Evolutionary conservation across 345 rosid genomes (phyloP), one percentile per base, ranked within the genome.

Genomic region (Linum tenue): DNA sequence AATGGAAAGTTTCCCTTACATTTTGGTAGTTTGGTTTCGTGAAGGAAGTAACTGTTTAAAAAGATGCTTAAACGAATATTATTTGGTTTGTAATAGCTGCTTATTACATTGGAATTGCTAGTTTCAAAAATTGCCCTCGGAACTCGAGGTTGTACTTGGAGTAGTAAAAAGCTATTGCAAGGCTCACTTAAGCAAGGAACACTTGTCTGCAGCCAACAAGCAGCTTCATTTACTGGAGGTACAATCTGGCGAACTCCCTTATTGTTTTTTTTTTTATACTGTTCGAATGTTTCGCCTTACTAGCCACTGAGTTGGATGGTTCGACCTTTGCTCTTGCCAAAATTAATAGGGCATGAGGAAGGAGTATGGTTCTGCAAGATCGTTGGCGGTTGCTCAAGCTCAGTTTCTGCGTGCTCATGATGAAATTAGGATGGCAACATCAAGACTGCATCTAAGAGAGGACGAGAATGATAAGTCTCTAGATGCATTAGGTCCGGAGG

Each of bases 381-480:
- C 78, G 69, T 80, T 92, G 81, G 86, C 94, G 60, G 80, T 82
- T 75, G 77, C 83, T 69, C 98, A 92, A 86, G 96, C 96, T 67
- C 84, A 90, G 62, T 74, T 85, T 75, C 82, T 92, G 66, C 81
- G 82, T 67, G 94, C 98, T 67, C 84, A 92, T 59, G 97, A 92
- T 66, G 97, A 90, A 78, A 80, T 92, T 74, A 90, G 79, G 83
- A 92, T 92, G 96, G 89, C 98, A 50, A 88, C 91, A 69, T 83
- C 90, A 65, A 80, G 98, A 67, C 75, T 92, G 74, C 96, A 83
- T 69, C 78, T 92, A 39, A 78, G 78, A 78, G 95, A 85, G 79
- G 80, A 78, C 63, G 95, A 88, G 70, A 77, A 86, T 62, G 97
- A 90, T 69, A 82, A 75, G 39, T 80, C 97, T 3, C 75, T 88